phyloP scores from a whole-genome alignment of 2,329 filamentous ascomycete genomes.

The Fusarium globosum region DNA sequence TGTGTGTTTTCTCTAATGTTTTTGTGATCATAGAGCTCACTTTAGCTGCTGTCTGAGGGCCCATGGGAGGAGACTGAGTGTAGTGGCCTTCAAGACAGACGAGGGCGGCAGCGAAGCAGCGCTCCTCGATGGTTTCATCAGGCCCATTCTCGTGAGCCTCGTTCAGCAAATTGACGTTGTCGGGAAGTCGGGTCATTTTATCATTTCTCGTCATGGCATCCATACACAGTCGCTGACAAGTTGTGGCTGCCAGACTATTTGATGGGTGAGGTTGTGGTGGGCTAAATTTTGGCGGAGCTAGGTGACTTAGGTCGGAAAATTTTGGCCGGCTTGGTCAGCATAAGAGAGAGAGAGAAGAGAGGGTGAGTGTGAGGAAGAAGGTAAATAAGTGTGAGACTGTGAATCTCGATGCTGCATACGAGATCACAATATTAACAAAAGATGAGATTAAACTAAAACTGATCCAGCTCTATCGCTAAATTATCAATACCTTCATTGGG shows the following conservation, averaged over 20 bases:
- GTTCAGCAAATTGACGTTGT: conserved; percentile 33
- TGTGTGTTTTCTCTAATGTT: conserved; percentile 73
- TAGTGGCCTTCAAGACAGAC: conserved; percentile 72
- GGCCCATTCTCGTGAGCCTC: conserved; percentile 34
- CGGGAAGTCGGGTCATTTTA: conserved; percentile 44
- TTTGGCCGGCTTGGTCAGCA: conserved; percentile 46
- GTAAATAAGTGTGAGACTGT: conserved; percentile 1
- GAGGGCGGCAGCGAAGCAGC: conserved; percentile 69
- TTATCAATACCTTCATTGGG: background rate
- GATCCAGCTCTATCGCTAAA: background rate
- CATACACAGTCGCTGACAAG: background rate
- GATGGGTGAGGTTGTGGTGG: conserved; percentile 30
- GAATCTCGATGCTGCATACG: background rate
- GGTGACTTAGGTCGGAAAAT: conserved; percentile 35
- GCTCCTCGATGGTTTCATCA: conserved; percentile 69
- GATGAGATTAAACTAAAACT: background rate
- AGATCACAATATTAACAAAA: background rate
- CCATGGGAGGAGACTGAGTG: conserved; percentile 66
- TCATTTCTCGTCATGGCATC: conserved; percentile 31
- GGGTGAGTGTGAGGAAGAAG: background rate
- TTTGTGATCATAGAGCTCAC: conserved; percentile 68
- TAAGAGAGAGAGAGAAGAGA: background rate
- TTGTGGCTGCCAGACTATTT: conserved; percentile 12
- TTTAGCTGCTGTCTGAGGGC: conserved; percentile 64
- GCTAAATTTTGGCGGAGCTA: conserved; percentile 38